phyloP scores from a whole-genome alignment of 306 rosid genomes.

The Arachis stenosperma region DNA sequence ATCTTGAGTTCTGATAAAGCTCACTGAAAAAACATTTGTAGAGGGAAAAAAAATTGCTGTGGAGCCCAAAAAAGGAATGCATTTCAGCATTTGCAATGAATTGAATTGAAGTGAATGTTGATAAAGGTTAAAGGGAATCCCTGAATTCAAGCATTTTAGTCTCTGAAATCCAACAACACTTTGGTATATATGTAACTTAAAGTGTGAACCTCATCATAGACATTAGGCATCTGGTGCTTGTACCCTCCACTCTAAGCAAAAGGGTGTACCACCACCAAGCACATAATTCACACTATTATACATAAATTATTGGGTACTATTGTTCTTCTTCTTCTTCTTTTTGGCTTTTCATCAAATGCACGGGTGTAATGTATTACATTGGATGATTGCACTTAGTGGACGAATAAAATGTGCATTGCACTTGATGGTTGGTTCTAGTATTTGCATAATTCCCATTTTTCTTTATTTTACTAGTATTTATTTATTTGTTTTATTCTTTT shows the following conservation, averaged over 20 bases:
- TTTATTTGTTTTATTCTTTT: no score
- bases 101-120: slow-evolving; percentile 30
- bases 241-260: slow-evolving; percentile 53
- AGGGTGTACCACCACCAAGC: slow-evolving; percentile 38
- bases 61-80: slow-evolving; percentile 35
- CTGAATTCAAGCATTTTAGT: slow-evolving; percentile 50
- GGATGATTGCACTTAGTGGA: slow-evolving; percentile 49
- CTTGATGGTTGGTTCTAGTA: slow-evolving; percentile 49
- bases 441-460: slow-evolving; percentile 35
- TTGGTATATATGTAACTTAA: slow-evolving; percentile 48
- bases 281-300: slow-evolving; percentile 45
- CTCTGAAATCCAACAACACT: slow-evolving; percentile 49
- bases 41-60: background rate
- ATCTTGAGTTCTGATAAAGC: slow-evolving; percentile 30
- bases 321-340: slow-evolving; percentile 24
- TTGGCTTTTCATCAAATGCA: slow-evolving; percentile 46
- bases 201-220: slow-evolving; percentile 52
- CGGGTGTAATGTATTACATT: slow-evolving; percentile 48
- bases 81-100: slow-evolving; percentile 37
- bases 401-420: slow-evolving; percentile 38
- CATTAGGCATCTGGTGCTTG: slow-evolving; percentile 41
- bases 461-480: slow-evolving; percentile 20
- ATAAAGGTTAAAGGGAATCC: slow-evolving; percentile 45
- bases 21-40: slow-evolving; percentile 30
- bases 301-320: slow-evolving; percentile 45